Evolutionary conservation across 495 filamentous ascomycete species (phyloP), one percentile per base, ranked within the genome.

Genomic region (Daldinia grandis): DNA sequence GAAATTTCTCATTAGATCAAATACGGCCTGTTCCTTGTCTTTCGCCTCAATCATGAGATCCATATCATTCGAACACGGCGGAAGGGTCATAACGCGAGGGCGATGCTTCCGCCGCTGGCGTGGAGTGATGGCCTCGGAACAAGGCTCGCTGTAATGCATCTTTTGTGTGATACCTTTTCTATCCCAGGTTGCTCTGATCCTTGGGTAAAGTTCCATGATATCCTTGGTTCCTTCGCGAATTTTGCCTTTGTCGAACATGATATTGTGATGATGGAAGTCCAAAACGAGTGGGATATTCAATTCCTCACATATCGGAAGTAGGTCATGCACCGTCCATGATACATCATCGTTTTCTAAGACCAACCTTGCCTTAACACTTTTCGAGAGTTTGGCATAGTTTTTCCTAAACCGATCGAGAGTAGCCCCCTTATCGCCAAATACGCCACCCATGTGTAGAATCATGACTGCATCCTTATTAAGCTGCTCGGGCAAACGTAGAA

Each of bases 11-110:
- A 97, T 97, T 14, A 98, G 84, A 68, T 97, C 93, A 74, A 98
- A 97, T 0, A 97, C 94, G 0, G 95, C 94, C 78, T 98, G 95
- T 78, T 99, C 95, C 79, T 98, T 99, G 74, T 97, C 94, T 74
- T 98, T 99, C 17, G 95, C 95, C 81, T 99, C 95, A 64, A 98
- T 97, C 95, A 98, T 99, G 12, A 98, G 83, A 76, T 97, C 95
- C 91, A 96, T 95, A 6, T 88, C 88, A 5, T 87, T 81, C 1
- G 88, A 81, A 71, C 94, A 97, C 0, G 95, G 95, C 12, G 95
- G 95, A 15, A 99, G 78, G 0, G 88, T 92, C 33, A 81, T 78
- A 3, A 95, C 92, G 6, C 94, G 85, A 0, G 92, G 88, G 50
- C 88, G 91, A 74, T 98, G 95, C 78, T 97, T 97, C 37, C 94